Conservation (phyloP, 352 stramenopile genomes). For the Pythium periplocum region DNA sequence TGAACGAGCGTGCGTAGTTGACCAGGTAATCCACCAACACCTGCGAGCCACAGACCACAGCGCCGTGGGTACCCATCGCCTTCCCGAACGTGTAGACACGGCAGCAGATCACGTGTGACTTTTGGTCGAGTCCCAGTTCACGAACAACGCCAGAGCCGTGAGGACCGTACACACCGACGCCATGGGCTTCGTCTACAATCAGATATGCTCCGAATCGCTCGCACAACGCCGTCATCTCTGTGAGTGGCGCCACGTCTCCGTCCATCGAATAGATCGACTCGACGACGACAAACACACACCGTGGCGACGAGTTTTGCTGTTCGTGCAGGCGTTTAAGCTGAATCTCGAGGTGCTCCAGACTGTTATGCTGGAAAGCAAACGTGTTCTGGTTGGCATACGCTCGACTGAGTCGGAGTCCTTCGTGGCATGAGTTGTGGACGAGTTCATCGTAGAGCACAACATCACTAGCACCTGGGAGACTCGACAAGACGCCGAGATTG, state of each 20-base stretch:
- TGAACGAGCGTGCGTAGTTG: slow-evolving; percentile 97
- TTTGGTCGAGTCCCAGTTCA: slow-evolving; percentile 66
- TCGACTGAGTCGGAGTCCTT: slow-evolving; percentile 89
- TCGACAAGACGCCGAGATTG: slow-evolving; percentile 94
- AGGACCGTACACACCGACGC: slow-evolving; percentile 86
- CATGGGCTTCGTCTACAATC: slow-evolving; percentile 97
- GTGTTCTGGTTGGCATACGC: slow-evolving; percentile 40
- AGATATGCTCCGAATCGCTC: slow-evolving; percentile 76
- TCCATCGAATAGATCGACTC: slow-evolving; percentile 99
- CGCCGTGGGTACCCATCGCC: slow-evolving; percentile 94
- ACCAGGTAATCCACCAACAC: slow-evolving; percentile 92
- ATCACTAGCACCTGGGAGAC: slow-evolving; percentile 84
- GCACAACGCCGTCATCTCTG: slow-evolving; percentile 80
- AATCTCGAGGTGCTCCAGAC: slow-evolving; percentile 69
- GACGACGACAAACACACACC: slow-evolving; percentile 92
- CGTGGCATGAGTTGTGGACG: slow-evolving; percentile 95
- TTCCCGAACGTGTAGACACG: slow-evolving; percentile 97
- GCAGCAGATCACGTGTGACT: slow-evolving; percentile 75
- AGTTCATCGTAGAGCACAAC: slow-evolving; percentile 96
- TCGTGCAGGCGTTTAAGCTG: slow-evolving; percentile 45
- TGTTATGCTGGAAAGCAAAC: slow-evolving; percentile 89
- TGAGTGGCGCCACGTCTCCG: slow-evolving; percentile 92
- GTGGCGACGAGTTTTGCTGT: neutral
- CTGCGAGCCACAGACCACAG: slow-evolving; percentile 88
- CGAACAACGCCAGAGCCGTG: slow-evolving; percentile 65